phyloP scores from a whole-genome alignment of 352 stramenopile species.

The Peronospora belbahrii region DNA sequence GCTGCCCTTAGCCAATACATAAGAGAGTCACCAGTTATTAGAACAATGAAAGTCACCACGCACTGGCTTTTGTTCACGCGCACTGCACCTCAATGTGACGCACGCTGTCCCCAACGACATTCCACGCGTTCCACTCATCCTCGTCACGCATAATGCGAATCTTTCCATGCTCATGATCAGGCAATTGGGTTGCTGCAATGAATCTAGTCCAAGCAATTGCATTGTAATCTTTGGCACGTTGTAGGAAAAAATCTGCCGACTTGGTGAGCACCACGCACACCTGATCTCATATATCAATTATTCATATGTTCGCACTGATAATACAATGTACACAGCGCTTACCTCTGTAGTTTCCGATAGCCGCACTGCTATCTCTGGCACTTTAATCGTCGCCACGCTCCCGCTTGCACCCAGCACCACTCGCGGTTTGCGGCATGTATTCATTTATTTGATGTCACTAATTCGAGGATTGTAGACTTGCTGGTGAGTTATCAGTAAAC shows the following conservation, averaged over 20 bases:
- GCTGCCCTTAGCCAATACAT: conserved; percentile 23
- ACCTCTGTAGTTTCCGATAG: conserved; percentile 58
- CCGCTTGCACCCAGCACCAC: conserved; percentile 76
- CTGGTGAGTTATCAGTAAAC: no score
- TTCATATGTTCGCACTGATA: not conserved
- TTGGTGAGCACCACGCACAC: conserved; percentile 81
- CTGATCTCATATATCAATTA: conserved; percentile 16
- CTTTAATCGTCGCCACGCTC: conserved; percentile 84
- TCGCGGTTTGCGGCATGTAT: conserved; percentile 22
- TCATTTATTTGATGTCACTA: conserved; percentile 8
- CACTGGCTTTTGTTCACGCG: not conserved
- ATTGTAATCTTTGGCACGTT: conserved; percentile 72
- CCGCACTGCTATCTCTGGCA: conserved; percentile 69
- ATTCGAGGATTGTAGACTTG: conserved; percentile 1
- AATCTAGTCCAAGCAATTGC: conserved; percentile 38
- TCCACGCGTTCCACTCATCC: conserved; percentile 81
- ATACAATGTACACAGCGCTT: not conserved
- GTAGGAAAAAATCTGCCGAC: conserved; percentile 75
- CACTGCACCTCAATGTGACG: conserved; percentile 79
- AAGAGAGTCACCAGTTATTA: not conserved
- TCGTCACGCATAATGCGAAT: conserved; percentile 58
- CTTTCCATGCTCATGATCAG: not conserved
- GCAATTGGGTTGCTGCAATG: conserved; percentile 16
- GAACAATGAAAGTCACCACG: not conserved
- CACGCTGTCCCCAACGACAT: conserved; percentile 70